Percentiles rank a stretch among this genome's conserved stretches.
Conservation (phyloP, 2,329 filamentous ascomycete species). For the Cladosporium oxysporum region DNA sequence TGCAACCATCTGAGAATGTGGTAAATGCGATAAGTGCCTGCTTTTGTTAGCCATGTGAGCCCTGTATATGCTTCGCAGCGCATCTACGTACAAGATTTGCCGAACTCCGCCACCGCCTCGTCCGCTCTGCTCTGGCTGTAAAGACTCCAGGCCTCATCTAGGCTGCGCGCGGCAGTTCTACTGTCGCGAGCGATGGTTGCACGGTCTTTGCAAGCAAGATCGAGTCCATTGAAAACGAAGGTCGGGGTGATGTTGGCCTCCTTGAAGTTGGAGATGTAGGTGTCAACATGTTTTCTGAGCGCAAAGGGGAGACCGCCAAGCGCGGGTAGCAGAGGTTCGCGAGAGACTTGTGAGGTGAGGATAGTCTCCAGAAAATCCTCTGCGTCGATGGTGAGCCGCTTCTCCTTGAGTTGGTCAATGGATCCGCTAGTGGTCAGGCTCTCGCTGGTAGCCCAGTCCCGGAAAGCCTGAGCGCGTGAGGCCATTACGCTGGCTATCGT, state of each 20-base stretch:
- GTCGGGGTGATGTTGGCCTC: conserved; percentile 69
- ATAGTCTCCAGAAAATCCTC: conserved; percentile 83
- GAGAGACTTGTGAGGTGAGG: conserved; percentile 67
- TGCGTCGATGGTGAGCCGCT: conserved; percentile 81
- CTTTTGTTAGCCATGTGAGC: conserved; percentile 22
- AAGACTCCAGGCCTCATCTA: conserved; percentile 73
- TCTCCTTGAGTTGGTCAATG: conserved; percentile 71
- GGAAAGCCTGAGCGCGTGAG: conserved; percentile 23
- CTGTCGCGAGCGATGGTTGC: conserved; percentile 30
- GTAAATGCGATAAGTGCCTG: conserved; percentile 70
- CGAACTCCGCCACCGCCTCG: conserved; percentile 83
- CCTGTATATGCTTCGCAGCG: neutral
- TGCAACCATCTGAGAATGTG: conserved; percentile 78
- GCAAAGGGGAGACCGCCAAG: conserved; percentile 85
- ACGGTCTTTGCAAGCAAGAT: conserved; percentile 41
- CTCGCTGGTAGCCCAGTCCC: conserved; percentile 51
- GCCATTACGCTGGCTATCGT: conserved; percentile 7
- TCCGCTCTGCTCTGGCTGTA: conserved; percentile 81
- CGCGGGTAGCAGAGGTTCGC: conserved; percentile 86
- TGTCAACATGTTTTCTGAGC: conserved; percentile 70
- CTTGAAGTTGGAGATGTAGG: conserved; percentile 73
- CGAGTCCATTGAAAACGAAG: conserved; percentile 90
- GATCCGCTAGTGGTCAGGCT: conserved; percentile 57
- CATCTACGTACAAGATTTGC: conserved; percentile 65
- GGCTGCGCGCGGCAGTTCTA: conserved; percentile 29